A percentile compares a stretch with the other conserved stretches of the same genome.
phyloP scores from a whole-genome alignment of 176 grass and related monocot genomes.

The Oryza meridionalis region DNA sequence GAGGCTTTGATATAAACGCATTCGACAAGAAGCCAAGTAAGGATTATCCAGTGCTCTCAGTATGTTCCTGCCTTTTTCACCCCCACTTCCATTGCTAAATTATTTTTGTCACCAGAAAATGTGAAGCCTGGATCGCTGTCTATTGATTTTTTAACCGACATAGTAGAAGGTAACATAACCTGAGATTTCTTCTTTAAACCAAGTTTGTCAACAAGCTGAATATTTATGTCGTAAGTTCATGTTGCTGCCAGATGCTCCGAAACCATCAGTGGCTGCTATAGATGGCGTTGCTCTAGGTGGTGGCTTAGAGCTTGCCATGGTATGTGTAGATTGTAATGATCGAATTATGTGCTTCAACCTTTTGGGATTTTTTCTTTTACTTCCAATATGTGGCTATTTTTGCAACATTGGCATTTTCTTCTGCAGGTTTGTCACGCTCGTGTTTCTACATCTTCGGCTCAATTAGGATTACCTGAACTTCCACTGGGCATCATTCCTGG shows the following conservation, averaged over 20 bases:
- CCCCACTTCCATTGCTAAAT: not conserved
- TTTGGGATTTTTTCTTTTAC: not conserved
- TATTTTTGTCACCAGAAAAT: conserved; percentile 44
- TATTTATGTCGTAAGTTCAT: conserved; percentile 10
- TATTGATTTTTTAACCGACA: conserved; percentile 65
- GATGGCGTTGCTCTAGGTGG: conserved; percentile 88
- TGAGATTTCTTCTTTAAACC: not conserved
- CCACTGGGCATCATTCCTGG: conserved; percentile 87
- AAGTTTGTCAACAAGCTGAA: not conserved
- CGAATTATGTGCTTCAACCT: not conserved
- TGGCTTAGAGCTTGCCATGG: conserved; percentile 89
- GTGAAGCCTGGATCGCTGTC: conserved; percentile 55
- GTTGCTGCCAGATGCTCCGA: conserved; percentile 64
- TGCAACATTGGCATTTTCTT: conserved; percentile 23
- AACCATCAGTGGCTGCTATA: conserved; percentile 85
- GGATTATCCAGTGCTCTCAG: not conserved
- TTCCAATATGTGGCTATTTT: conserved; percentile 10
- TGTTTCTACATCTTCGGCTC: conserved; percentile 71
- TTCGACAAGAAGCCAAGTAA: conserved; percentile 66
- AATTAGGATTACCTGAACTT: conserved; percentile 85
- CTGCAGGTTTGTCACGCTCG: conserved; percentile 80
- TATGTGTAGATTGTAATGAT: conserved; percentile 39
- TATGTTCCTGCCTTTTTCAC: not conserved
- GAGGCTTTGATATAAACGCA: conserved; percentile 75
- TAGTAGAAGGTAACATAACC: conserved; percentile 64